phyloP scores from a whole-genome alignment of 345 rosid genomes.

The Bruguiera gymnorhiza region DNA sequence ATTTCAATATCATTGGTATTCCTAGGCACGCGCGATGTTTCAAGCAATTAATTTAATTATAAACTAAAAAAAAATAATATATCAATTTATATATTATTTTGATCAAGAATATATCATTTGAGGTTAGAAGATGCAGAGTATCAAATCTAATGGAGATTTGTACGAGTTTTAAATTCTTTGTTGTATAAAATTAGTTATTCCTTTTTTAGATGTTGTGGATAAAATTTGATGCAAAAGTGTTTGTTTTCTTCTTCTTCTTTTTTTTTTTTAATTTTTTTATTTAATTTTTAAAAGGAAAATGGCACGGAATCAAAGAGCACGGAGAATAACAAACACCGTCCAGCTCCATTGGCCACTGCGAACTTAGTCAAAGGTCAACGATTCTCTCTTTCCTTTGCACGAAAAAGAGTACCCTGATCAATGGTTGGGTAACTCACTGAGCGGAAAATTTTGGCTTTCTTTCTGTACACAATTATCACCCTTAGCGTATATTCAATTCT shows the following conservation, averaged over 20 bases:
- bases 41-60: no score
- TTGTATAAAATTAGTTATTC: no score
- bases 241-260: no score
- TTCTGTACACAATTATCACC: neutral
- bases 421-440: constrained; percentile 21
- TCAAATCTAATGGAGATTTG: no score
- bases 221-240: no score
- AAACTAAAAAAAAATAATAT: no score
- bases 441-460: neutral
- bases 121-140: no score
- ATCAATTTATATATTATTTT: no score
- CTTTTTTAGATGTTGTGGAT: no score
- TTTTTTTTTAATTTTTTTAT: neutral
- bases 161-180: no score
- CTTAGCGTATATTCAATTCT: constrained; percentile 11
- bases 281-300: no score
- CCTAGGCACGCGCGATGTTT: neutral
- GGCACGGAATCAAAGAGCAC: neutral
- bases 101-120: no score
- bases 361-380: constrained; percentile 36
- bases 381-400: constrained; percentile 18
- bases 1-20: neutral
- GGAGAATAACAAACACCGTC: neutral
- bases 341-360: neutral
- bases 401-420: constrained; percentile 39